These are phyloP conservation scores for Mrakia gelida DNA, from an alignment of 768 basidiomycete genomes.

Conservation along the genomic window DNA sequence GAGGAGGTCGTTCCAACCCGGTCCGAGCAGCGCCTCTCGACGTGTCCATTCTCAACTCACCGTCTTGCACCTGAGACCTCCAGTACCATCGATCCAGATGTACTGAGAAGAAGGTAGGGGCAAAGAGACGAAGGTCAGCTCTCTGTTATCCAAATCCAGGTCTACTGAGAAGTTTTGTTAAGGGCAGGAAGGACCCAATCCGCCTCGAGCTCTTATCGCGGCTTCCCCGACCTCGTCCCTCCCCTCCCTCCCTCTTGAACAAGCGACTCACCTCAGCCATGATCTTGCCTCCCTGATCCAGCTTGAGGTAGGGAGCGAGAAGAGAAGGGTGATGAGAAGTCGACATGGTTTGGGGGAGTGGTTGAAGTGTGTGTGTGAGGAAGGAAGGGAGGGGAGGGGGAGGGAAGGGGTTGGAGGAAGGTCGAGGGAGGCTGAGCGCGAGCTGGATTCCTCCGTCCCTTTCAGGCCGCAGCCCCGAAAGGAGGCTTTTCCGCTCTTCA, in stretches of 20 bases:
- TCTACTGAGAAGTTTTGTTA: neutral
- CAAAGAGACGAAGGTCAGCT: neutral
- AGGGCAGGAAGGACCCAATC: too few species aligned
- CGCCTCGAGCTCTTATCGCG: too few species aligned
- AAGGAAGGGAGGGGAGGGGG: neutral
- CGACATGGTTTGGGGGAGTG: neutral
- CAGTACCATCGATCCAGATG: constrained; percentile 96
- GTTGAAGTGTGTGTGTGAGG: neutral
- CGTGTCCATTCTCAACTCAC: neutral
- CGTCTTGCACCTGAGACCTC: constrained; percentile 44
- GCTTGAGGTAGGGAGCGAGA: constrained; percentile 3
- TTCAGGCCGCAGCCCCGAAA: neutral
- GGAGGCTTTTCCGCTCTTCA: neutral
- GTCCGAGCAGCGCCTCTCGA: constrained; percentile 1
- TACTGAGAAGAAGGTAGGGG: constrained; percentile 52
- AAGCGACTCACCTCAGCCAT: constrained; percentile 64
- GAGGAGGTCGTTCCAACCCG: neutral
- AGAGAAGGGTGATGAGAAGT: neutral
- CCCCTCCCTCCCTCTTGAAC: neutral
- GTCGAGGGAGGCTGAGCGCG: neutral
- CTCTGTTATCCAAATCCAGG: too few species aligned
- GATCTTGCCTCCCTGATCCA: constrained; percentile 83
- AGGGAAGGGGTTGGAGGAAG: neutral
- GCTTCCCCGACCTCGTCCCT: neutral
- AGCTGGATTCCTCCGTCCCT: too few species aligned